Evolutionary conservation across 495 filamentous ascomycete species (phyloP).

Genomic region (Hyphodiscus hymeniophilus): DNA sequence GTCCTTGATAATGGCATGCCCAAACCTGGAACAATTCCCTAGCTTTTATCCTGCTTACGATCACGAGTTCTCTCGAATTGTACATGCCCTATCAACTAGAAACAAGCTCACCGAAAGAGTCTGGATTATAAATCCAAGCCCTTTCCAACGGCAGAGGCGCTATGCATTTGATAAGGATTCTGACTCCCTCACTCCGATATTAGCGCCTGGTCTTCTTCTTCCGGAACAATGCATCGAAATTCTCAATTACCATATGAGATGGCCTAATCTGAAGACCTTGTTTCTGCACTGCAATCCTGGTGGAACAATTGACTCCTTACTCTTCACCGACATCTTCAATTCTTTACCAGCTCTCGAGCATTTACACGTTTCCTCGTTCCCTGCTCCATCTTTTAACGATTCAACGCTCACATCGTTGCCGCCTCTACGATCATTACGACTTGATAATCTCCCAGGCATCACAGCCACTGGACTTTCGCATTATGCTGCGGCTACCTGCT

Average conservation of each 20-base stretch:
- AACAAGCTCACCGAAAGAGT: slow-evolving; percentile 66
- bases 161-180: slow-evolving; percentile 8
- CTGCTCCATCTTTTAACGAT: slow-evolving; percentile 65
- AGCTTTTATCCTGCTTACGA: slow-evolving; percentile 65
- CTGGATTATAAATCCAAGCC: slow-evolving; percentile 60
- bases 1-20: slow-evolving; percentile 78
- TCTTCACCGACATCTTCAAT: slow-evolving; percentile 61
- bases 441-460: slow-evolving; percentile 64
- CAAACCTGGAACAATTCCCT: slow-evolving; percentile 68
- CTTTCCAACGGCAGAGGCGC: slow-evolving; percentile 21
- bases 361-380: slow-evolving; percentile 67
- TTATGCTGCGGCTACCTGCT: slow-evolving; percentile 53
- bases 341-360: slow-evolving; percentile 61
- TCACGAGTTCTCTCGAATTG: slow-evolving; percentile 65
- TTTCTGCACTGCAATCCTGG: slow-evolving; percentile 60
- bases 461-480: slow-evolving; percentile 69
- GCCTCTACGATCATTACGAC: slow-evolving; percentile 59
- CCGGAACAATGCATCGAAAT: slow-evolving; percentile 57
- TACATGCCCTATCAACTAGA: slow-evolving; percentile 72
- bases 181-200: slow-evolving; percentile 3
- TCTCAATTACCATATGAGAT: slow-evolving; percentile 59
- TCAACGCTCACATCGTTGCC: slow-evolving; percentile 58
- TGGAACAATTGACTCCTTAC: slow-evolving; percentile 54
- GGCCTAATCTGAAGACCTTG: slow-evolving; percentile 64
- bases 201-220: slow-evolving; percentile 12